Percentiles rank a stretch among this genome's conserved stretches.
These are phyloP conservation scores for Trichosporon sp. DNA, from an alignment of 1,284 basidiomycete genomes.

Conservation along the genomic window DNA sequence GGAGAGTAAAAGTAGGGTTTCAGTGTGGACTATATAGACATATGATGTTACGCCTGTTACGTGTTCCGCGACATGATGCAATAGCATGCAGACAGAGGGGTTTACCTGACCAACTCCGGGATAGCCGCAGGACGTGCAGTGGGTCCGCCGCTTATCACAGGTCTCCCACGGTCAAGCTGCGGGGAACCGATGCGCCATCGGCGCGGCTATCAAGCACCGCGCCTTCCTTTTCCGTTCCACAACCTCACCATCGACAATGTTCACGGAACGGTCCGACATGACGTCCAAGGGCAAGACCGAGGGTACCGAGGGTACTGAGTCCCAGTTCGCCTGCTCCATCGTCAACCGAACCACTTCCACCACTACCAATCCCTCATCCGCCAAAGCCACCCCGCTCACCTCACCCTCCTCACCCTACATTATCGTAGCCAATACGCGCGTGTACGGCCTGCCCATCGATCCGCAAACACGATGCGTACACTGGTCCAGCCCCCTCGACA, in stretches of 20 bases:
- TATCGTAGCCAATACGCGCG: neutral
- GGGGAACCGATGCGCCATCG: no score
- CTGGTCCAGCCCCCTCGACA: neutral
- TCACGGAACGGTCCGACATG: neutral
- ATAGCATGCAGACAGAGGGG: no score
- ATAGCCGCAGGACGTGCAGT: no score
- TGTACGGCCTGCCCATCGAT: conserved; percentile 6
- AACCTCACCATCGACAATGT: neutral
- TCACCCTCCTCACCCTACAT: neutral
- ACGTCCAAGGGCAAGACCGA: no score
- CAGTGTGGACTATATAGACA: neutral
- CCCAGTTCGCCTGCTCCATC: no score
- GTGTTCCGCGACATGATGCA: neutral
- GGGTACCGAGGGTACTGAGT: no score
- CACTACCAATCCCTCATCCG: neutral
- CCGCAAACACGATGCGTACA: neutral
- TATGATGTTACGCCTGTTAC: conserved; percentile 8
- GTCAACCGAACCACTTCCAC: no score
- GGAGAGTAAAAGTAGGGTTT: conserved; percentile 65
- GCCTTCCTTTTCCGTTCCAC: neutral
- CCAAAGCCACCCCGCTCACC: neutral
- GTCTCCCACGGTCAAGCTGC: neutral
- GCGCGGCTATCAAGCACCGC: neutral
- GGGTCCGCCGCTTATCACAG: neutral
- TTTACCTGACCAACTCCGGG: no score